Conservation (phyloP, 441 rosid genomes). For the Macaranga tanarius region DNA sequence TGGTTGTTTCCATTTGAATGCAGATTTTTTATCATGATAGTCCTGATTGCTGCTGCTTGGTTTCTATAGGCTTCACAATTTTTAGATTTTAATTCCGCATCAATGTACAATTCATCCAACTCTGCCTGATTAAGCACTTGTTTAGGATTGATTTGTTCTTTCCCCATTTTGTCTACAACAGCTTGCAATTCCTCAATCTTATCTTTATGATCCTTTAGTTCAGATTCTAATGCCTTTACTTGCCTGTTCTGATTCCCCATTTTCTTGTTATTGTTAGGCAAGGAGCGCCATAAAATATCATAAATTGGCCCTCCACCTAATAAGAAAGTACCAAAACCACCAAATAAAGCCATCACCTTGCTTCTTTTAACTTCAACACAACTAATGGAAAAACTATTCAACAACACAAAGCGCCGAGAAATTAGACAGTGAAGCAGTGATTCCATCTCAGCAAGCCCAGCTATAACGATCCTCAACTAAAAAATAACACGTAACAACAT, state of each 20-base stretch:
- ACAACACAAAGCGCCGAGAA: too few relatives aligned
- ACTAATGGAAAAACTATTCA: too few relatives aligned
- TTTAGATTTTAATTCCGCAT: not conserved
- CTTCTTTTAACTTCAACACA: too few relatives aligned
- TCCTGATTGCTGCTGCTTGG: not conserved
- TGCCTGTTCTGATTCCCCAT: not conserved
- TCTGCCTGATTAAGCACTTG: not conserved
- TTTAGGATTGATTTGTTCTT: not conserved
- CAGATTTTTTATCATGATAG: not conserved
- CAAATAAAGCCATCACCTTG: not conserved
- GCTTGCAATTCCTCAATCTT: conserved; percentile 2
- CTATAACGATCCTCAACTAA: too few relatives aligned
- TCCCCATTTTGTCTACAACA: not conserved
- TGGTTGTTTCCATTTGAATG: not conserved
- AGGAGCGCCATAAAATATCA: not conserved
- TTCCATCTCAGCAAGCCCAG: too few relatives aligned
- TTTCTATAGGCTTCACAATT: not conserved
- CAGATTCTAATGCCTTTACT: not conserved
- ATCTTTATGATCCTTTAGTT: not conserved
- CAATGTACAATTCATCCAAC: not conserved
- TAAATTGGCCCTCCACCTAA: conserved; percentile 3
- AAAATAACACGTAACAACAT: too few relatives aligned
- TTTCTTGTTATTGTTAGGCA: not conserved
- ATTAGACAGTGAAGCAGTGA: too few relatives aligned
- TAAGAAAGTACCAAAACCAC: not conserved